Base-by-base conservation (phyloP, 352 stramenopile genomes). In the Pythium sukuiense region DNA sequence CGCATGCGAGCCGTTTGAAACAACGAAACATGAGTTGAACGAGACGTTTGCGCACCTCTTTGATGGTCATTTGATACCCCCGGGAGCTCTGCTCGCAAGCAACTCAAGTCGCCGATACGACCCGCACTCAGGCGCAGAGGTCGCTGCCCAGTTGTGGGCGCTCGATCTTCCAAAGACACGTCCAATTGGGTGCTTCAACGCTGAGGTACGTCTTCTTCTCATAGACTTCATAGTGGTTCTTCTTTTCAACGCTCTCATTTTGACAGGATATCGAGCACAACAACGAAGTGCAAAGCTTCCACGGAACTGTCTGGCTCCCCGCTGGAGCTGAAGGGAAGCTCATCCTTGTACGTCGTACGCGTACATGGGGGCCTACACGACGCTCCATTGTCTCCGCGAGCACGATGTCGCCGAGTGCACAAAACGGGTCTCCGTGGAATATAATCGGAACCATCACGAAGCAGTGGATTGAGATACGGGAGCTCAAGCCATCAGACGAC, bases 401-500 rank as follows among this genome's bases (percentile, higher is more conserved):
- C n/a, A 48, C 32, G 4, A 59, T 65, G 32, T 53, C 32, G 59
- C 59, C 59, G 8, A 18, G 54, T 37, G 27, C 59, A 46, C 20
- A 2, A 16, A 59, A 33, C 26, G 39, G 26, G 11, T 52, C 48
- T 9, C 59, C 59, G 30, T 50, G 32, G 6, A 65, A 65, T 39
- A 30, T 45, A n/a, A 16, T 65, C 26, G 59, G 33, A 5, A 48
- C 43, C 33, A 32, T 53, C 5, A 57, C 57, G 20, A 58, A 59
- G 26, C 33, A 59, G 48, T 59, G 46, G 48, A 14, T 41, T 14
- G 35, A 41, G 7, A 41, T 41, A 3, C 35, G 35, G 7, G 7
- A 41, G 12, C 3, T 11, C 6, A 41, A 35, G 32, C 3, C 32
- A 8, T 35, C 32, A 35, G 32, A 41, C 35, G 12, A 41, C 35